Evolutionary conservation across 2,329 filamentous ascomycete species (phyloP).

Genomic region (Epichloe gansuensis): DNA sequence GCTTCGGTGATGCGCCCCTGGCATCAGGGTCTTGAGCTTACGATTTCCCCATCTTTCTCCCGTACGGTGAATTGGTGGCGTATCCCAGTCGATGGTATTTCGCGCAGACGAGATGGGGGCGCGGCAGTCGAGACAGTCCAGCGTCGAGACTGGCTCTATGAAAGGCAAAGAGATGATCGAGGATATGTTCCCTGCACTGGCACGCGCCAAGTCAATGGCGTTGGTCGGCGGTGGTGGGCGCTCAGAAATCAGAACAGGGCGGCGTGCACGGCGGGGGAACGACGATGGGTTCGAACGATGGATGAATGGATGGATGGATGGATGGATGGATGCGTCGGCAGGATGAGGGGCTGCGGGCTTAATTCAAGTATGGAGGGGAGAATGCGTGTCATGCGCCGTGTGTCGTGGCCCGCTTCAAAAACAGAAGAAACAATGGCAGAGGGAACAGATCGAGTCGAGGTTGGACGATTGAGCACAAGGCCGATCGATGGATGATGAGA

Average conservation of each 20-base stretch:
- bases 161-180: background rate
- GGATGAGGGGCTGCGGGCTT: background rate
- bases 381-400: background rate
- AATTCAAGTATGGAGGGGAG: background rate
- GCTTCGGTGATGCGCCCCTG: background rate
- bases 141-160: no score
- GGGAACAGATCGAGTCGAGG: background rate
- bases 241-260: background rate
- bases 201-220: no score
- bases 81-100: background rate
- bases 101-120: background rate
- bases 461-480: background rate
- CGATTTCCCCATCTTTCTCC: conserved; percentile 8
- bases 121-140: no score
- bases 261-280: background rate
- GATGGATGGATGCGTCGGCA: background rate
- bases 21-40: background rate
- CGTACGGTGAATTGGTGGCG: background rate
- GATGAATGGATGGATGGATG: no score
- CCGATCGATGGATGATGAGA: background rate
- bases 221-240: background rate
- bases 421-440: background rate
- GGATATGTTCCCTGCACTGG: no score
- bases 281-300: background rate
- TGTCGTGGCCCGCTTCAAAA: background rate